Percentiles rank a stretch among this genome's conserved stretches.
Conservation (phyloP, 2,329 filamentous ascomycete species). For the Fusarium citri region DNA sequence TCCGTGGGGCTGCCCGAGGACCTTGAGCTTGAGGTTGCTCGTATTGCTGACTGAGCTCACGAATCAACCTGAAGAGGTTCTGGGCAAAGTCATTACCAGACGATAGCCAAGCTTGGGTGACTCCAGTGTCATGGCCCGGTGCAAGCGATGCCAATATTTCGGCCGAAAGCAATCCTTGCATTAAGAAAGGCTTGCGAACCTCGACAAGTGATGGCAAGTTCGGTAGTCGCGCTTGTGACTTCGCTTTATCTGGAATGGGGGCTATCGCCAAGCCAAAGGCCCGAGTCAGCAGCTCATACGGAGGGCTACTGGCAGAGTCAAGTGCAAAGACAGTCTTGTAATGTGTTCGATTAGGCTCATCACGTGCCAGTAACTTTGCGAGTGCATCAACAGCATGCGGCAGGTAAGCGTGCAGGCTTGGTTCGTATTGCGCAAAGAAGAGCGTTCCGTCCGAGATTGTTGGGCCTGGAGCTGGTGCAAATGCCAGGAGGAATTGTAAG, state of each 20-base stretch:
- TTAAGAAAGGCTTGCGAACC: conserved; percentile 85
- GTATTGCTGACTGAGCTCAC: conserved; percentile 74
- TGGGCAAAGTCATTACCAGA: conserved; percentile 86
- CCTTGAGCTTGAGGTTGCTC: conserved; percentile 59
- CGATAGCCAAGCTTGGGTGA: conserved; percentile 84
- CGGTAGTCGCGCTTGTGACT: conserved; percentile 65
- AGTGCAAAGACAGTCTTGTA: conserved; percentile 85
- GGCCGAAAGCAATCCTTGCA: conserved; percentile 90
- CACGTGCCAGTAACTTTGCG: conserved; percentile 90
- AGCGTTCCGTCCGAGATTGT: conserved; percentile 67
- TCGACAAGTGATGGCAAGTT: conserved; percentile 77
- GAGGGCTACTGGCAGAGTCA: conserved; percentile 72
- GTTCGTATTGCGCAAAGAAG: conserved; percentile 84
- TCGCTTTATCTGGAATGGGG: conserved; percentile 77
- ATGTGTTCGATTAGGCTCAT: conserved; percentile 89
- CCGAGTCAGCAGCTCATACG: conserved; percentile 85
- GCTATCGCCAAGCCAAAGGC: conserved; percentile 89
- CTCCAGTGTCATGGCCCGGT: conserved; percentile 74
- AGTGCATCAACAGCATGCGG: conserved; percentile 90
- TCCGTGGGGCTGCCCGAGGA: conserved; percentile 51
- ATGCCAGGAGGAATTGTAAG: conserved; percentile 89
- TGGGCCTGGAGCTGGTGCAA: conserved; percentile 83
- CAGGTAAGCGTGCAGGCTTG: conserved; percentile 85
- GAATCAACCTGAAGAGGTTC: conserved; percentile 80
- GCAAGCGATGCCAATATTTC: conserved; percentile 86